phyloP scores from a whole-genome alignment of 192 early-diverging fungal genomes.

The Phycomyces nitens region DNA sequence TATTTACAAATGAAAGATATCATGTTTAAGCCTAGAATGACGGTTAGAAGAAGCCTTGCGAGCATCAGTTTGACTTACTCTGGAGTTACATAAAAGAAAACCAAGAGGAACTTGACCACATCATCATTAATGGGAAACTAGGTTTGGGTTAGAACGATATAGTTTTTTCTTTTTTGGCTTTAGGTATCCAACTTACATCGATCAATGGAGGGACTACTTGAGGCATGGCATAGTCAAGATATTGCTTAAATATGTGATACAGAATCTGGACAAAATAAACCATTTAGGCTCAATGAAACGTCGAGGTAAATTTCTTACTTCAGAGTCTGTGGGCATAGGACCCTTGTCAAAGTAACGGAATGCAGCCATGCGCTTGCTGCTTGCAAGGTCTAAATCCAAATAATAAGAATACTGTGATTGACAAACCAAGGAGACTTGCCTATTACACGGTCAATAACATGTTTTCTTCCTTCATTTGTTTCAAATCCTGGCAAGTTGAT shows the following conservation, averaged over 20 bases:
- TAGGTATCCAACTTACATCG: background rate
- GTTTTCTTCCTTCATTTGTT: background rate
- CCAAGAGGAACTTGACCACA: background rate
- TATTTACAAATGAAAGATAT: slow-evolving; percentile 3
- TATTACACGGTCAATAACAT: background rate
- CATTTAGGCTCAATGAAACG: background rate
- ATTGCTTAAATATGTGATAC: background rate
- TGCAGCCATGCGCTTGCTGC: background rate
- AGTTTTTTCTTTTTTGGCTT: no score
- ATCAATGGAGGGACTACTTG: background rate
- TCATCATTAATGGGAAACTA: background rate
- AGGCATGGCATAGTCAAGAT: background rate
- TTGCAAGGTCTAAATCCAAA: background rate
- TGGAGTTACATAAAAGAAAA: slow-evolving; percentile 1
- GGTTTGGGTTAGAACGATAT: no score
- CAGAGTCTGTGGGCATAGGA: background rate
- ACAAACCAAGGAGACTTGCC: background rate
- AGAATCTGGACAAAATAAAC: background rate
- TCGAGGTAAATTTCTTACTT: background rate
- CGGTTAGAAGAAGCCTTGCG: no score
- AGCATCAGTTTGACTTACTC: no score
- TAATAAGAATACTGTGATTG: background rate
- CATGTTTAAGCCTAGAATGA: background rate
- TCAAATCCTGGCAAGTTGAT: background rate
- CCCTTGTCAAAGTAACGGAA: background rate